Evolutionary conservation across 2,329 filamentous ascomycete species (phyloP), one percentile per base, ranked within the genome.

Genomic region (Penicillium sp.): DNA sequence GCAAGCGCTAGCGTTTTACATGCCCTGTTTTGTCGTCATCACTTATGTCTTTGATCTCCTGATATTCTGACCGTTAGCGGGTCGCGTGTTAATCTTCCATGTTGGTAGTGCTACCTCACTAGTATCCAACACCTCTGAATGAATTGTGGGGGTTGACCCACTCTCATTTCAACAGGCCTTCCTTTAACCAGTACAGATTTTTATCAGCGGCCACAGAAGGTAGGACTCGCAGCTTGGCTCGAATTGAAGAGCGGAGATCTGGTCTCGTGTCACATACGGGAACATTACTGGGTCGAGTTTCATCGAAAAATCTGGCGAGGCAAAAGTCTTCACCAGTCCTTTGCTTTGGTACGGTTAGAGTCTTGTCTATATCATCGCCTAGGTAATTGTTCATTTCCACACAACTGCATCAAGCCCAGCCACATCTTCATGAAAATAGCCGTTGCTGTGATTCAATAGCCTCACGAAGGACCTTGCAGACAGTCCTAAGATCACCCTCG

Each of bases 1-100:
- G 34, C 38, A 39, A 60, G 55, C 57, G 55, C 39, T 56, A 59
- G 62, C 60, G 57, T 55, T 54, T 37, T 14, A 15, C 34, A 31
- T 35, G 17, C 31, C 42, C 45, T 38, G 8, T 41, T 55, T 45
- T 39, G 53, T 35, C 38, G 53, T 58, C 31, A 39, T 37, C 42
- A 59, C 38, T 48, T 6, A 43, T 51, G 39, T 22, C 28, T 39
- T 22, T 39, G 37, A 41, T 17, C 48, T 55, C 14, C 8, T 55
- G 25, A n/a, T 56, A 25, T 49, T 49, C 53, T 59, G 20, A 28
- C 48, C n/a, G 22, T 54, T 41, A 50, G 56, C 35, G 38, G 59
- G 35, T 53, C 55, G 42, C 14, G 20, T 55, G 11, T 45, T 17
- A 14, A 12, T 12, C 28, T 42, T 22, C 6, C 6, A 31, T 52